Base-by-base conservation (phyloP, 2,329 filamentous ascomycete species). In the Aspergillus sp. region DNA sequence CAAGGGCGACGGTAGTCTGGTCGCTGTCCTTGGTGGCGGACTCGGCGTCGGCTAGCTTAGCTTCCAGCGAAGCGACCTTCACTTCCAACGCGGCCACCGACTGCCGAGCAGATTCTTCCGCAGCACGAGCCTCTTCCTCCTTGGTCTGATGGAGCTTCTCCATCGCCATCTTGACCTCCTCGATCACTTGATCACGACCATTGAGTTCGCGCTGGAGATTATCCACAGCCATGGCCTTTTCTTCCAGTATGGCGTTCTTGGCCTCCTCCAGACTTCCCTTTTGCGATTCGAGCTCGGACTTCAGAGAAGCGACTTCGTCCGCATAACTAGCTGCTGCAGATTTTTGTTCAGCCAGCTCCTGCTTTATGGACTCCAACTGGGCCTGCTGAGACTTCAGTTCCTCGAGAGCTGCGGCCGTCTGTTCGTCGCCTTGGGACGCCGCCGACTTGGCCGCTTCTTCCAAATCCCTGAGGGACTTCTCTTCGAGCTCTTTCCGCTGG, bases 121-220 rank as follows among this genome's bases (percentile, higher is more conserved):
- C 69, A 13, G 69, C 65, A 34, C 58, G 60, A 21, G 69, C 59
- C 40, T 69, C 68, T 47, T 73, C 59, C 21, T 72, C 68, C 50
- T 74, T 77, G 20, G 65, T 55, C 23, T 67, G 55, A 31, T 64
- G 61, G 21, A 74, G 50, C 47, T 67, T 68, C 19, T 70, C 60
- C 47, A 71, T 66, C 52, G 76, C 74, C 17, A 62, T 62, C 45
- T 75, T 68, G 19, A 74, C 64, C 31, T 67, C 71, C 20, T 73
- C 68, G 31, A 72, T 68, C 3, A 73, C 71, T 20, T 68, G 68
- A 17, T 71, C 67, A 2, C 64, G 65, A 40, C 64, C 69, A 55
- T 71, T 67, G 43, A 70, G 59, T 56, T 75, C 68, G 41, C 64
- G 57, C 47, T 68, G 55, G 21, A 71, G 56, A 48, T 56, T 60